Evolutionary conservation across 2,329 filamentous ascomycete genomes (phyloP).

Genomic region (Aspergillus fischeri): DNA sequence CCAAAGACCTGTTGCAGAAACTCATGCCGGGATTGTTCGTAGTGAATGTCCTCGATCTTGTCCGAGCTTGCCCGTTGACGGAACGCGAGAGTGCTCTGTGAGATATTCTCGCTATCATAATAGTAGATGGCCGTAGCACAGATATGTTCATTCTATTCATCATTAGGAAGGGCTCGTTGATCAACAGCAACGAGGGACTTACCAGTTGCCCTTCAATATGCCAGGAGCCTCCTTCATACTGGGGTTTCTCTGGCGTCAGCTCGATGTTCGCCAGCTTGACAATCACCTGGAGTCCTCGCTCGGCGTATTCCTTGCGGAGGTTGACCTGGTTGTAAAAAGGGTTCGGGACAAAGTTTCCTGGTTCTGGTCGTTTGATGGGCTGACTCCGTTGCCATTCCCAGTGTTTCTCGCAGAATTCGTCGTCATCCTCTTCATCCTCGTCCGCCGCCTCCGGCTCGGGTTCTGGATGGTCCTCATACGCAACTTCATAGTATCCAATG

Average conservation of each 20-base stretch:
- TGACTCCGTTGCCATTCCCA: not conserved
- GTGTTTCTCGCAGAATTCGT: not conserved
- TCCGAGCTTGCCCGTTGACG: conserved; percentile 29
- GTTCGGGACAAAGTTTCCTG: not conserved
- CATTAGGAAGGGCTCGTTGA: not conserved
- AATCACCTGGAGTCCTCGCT: conserved; percentile 44
- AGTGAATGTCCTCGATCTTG: not conserved
- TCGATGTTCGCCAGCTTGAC: conserved; percentile 62
- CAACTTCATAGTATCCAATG: conserved; percentile 9
- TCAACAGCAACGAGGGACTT: not conserved
- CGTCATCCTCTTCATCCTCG: not conserved
- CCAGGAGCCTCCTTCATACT: conserved; percentile 45
- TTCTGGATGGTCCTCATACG: not conserved
- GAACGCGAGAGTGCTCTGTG: conserved; percentile 50
- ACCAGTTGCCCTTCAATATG: conserved; percentile 45
- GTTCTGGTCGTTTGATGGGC: conserved; percentile 14
- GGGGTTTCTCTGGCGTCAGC: conserved; percentile 55
- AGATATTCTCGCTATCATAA: conserved; percentile 60
- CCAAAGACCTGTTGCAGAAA: conserved; percentile 3
- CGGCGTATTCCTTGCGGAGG: conserved; percentile 25
- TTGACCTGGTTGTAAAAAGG: conserved; percentile 2
- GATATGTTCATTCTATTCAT: conserved; percentile 56
- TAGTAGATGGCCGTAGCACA: conserved; percentile 63
- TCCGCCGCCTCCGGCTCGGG: conserved; percentile 1
- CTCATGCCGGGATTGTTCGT: conserved; percentile 1